Conservation (phyloP, 331 rosid genomes). For the Malus hybrid region DNA sequence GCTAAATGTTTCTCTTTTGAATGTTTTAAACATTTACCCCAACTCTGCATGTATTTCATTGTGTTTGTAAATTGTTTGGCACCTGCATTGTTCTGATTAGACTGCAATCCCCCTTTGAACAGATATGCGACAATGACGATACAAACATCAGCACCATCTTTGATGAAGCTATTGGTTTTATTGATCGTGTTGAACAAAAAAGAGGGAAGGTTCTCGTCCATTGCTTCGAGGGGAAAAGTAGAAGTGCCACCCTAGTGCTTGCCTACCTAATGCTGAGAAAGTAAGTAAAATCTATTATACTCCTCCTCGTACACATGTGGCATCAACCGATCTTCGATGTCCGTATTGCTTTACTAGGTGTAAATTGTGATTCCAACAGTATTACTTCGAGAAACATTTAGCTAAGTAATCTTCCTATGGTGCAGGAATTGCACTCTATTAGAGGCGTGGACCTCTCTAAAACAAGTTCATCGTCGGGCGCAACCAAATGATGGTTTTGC, state of each 20-base stretch:
- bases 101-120: slow-evolving; percentile 9
- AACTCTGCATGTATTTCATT: not conserved
- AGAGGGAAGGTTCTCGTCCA: slow-evolving; percentile 81
- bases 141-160: slow-evolving; percentile 63
- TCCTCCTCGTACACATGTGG: not conserved
- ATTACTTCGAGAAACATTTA: not conserved
- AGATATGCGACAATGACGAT: slow-evolving; percentile 73
- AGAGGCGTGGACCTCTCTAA: slow-evolving; percentile 77
- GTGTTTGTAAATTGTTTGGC: not conserved
- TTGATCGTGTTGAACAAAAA: slow-evolving; percentile 61
- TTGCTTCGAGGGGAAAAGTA: slow-evolving; percentile 94
- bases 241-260: slow-evolving; percentile 83
- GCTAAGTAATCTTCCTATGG: slow-evolving; percentile 4
- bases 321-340: not conserved
- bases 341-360: not conserved
- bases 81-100: not conserved
- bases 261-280: slow-evolving; percentile 94
- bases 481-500: slow-evolving; percentile 97
- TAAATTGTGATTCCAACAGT: not conserved
- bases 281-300: slow-evolving; percentile 41
- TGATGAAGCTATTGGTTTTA: slow-evolving; percentile 74
- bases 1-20: too few relatives aligned
- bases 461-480: slow-evolving; percentile 79
- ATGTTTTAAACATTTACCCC: not conserved
- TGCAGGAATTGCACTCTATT: slow-evolving; percentile 57